These are phyloP conservation scores for Hortiboletus campestris DNA, from an alignment of 768 basidiomycete species.

Conservation along the genomic window DNA sequence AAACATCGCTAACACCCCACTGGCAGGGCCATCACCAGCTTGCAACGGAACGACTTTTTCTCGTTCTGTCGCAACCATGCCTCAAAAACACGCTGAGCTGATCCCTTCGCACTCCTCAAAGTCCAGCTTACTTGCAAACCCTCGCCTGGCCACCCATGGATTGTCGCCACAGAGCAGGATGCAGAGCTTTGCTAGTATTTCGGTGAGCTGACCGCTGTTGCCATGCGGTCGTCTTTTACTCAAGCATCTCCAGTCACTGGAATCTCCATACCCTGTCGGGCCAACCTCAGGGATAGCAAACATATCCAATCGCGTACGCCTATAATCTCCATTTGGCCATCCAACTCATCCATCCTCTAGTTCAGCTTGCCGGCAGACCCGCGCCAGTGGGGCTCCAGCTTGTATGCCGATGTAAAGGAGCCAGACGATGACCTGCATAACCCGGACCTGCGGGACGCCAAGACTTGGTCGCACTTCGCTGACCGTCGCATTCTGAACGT, in stretches of 20 bases:
- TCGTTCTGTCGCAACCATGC: constrained; percentile 14
- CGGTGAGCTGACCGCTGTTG: constrained; percentile 11
- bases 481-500: constrained; percentile 68
- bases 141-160: constrained; percentile 1
- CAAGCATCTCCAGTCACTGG: constrained; percentile 19
- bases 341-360: constrained; percentile 33
- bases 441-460: constrained; percentile 42
- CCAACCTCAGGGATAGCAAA: constrained; percentile 34
- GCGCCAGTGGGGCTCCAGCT: constrained; percentile 59
- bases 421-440: constrained; percentile 74
- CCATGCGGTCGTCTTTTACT: neutral
- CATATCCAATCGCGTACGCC: constrained; percentile 45
- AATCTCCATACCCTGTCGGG: constrained; percentile 41
- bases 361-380: constrained; percentile 67
- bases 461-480: constrained; percentile 44
- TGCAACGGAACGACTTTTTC: neutral
- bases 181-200: constrained; percentile 26
- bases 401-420: constrained; percentile 55
- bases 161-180: constrained; percentile 22
- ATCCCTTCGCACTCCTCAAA: constrained; percentile 5
- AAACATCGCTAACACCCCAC: neutral
- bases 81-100: constrained; percentile 1
- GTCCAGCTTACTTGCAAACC: constrained; percentile 12
- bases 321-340: neutral
- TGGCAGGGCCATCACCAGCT: neutral